Percentiles rank a stretch among this genome's conserved stretches.
Evolutionary conservation across 164 flowering plant genomes (phyloP).

Genomic region (Dillenia turbinata): DNA sequence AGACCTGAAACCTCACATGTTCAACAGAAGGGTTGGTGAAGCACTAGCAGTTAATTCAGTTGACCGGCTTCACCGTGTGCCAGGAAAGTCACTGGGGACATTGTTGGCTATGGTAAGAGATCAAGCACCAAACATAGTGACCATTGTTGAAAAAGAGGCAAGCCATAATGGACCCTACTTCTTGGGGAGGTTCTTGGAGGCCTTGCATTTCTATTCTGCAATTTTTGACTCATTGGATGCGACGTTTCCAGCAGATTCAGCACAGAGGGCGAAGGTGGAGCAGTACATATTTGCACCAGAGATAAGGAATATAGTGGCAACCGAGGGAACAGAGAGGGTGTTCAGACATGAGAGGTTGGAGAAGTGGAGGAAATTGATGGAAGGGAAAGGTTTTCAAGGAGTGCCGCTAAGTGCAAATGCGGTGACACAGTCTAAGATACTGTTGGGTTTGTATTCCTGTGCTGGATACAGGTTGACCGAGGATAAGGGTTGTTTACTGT

Average conservation of each 20-base stretch:
- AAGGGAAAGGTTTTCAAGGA: conserved; percentile 57
- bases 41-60: conserved; percentile 66
- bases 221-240: conserved; percentile 73
- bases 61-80: conserved; percentile 56
- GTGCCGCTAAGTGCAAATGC: conserved; percentile 60
- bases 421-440: conserved; percentile 57
- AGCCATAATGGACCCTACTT: conserved; percentile 75
- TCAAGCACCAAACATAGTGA: conserved; percentile 68
- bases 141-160: conserved; percentile 71
- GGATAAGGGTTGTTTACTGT: conserved; percentile 63
- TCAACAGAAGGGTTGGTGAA: conserved; percentile 65
- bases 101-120: conserved; percentile 56
- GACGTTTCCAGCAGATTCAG: conserved; percentile 54
- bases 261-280: conserved; percentile 65
- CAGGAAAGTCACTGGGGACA: conserved; percentile 36
- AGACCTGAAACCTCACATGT: conserved; percentile 64
- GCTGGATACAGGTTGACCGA: conserved; percentile 66
- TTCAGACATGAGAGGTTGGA: conserved; percentile 71
- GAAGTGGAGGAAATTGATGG: conserved; percentile 74
- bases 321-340: conserved; percentile 60
- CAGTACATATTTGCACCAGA: conserved; percentile 67
- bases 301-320: conserved; percentile 66
- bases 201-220: conserved; percentile 66
- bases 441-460: conserved; percentile 54
- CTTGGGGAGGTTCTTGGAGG: conserved; percentile 67